Evolutionary conservation across 768 basidiomycete genomes (phyloP).

Genomic region (Termitomyces sp.): DNA sequence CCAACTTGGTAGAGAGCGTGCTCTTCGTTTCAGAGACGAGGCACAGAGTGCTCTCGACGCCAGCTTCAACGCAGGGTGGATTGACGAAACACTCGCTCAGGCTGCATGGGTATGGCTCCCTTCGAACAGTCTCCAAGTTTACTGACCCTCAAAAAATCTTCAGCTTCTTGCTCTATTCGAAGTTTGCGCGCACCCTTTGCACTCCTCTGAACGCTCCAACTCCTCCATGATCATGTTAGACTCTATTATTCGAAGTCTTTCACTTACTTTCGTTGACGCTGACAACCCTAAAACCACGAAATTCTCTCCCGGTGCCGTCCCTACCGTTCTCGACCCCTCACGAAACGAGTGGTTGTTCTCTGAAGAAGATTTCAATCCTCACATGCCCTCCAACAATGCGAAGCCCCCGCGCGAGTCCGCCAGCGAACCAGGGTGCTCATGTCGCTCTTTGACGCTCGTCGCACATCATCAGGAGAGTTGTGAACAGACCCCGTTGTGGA

Average conservation of each 20-base stretch:
- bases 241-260: conserved; percentile 61
- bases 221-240: conserved; percentile 66
- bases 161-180: conserved; percentile 74
- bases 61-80: conserved; percentile 67
- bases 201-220: conserved; percentile 50
- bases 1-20: conserved; percentile 49
- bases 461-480: conserved; percentile 47
- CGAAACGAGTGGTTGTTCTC: conserved; percentile 23
- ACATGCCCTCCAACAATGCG: conserved; percentile 9
- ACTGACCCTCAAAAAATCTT: background rate
- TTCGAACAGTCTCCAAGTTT: conserved; percentile 1
- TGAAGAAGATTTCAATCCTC: conserved; percentile 18
- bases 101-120: conserved; percentile 63
- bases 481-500: conserved; percentile 63
- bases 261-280: conserved; percentile 58
- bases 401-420: conserved; percentile 2
- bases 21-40: conserved; percentile 60
- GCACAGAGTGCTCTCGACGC: conserved; percentile 72
- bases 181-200: conserved; percentile 64
- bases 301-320: conserved; percentile 52
- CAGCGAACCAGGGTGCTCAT: conserved; percentile 40
- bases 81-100: conserved; percentile 73
- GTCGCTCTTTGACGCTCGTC: conserved; percentile 49
- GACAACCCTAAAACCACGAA: conserved; percentile 50
- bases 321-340: conserved; percentile 32